Evolutionary conservation across 805 yeast genomes (phyloP), one percentile per base, ranked within the genome.

Genomic region (Candida hungchunana): DNA sequence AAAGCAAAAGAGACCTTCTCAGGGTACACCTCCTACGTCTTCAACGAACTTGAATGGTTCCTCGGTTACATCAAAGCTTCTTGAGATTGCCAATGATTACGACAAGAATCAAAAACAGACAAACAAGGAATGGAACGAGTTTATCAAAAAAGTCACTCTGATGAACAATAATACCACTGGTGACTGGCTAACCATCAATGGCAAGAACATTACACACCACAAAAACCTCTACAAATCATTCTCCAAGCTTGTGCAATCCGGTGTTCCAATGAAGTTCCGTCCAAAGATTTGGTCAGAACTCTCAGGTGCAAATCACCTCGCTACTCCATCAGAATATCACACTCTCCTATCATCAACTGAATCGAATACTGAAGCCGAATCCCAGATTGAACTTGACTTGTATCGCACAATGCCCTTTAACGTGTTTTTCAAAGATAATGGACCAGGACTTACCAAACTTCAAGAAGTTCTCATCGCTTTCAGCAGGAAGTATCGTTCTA

Each of bases 381-480:
- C 60, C 4, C 82, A 76, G 43, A 71, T 76, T 14, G 65, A 73
- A 26, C 55, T 75, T 18, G 82, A 76, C 43, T 51, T 75, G 20
- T 71, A 68, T 44, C 58, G 82, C 23, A 76, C 82, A 0, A 64
- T 76, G 62, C 77, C 79, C 2, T 59, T 65, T 26, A 75, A 76
- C 41, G 65, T 67, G 5, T 73, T 66, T 50, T 76, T 76, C 58
- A 67, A 68, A 13, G 60, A 61, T 29, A 69, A 73, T 9, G 80
- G 81, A 0, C 77, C 79, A 1, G 77, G 76, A n/a, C 65, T 67
- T 25, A 57, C 53, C 25, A 70, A 67, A 36, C 50, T 75, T 20
- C 59, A 70, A 27, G 57, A 71, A 12, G 66, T 76, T 6, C 53
- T 75, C 32, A 63, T 67, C 25, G 79, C 79, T 1, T 74, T 69